A percentile compares a stretch with the other conserved stretches of the same genome.
phyloP scores from a whole-genome alignment of 106 monocot genomes.

The Dioscorea dumetorum region DNA sequence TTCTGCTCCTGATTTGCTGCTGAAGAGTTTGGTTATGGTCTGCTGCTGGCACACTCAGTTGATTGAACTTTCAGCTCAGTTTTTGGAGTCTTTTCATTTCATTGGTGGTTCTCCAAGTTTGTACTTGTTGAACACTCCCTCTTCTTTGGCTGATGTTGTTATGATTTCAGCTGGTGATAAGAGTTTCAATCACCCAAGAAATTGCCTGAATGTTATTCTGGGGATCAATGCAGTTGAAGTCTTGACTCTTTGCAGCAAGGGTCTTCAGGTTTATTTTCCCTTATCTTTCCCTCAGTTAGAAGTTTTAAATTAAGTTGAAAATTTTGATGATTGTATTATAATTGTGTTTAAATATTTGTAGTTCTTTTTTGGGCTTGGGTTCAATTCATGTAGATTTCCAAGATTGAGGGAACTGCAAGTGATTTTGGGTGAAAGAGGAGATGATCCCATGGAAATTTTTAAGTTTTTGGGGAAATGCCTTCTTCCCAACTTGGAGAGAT shows the following conservation, averaged over 20 bases:
- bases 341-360: neutral
- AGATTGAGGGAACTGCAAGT: neutral
- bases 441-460: neutral
- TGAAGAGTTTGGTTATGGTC: neutral
- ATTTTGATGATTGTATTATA: too few relatives aligned
- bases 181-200: neutral
- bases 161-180: neutral
- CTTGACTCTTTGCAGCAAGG: neutral
- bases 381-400: neutral
- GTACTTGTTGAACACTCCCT: neutral
- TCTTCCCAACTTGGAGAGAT: neutral
- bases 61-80: neutral
- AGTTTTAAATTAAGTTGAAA: neutral
- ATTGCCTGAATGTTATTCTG: neutral
- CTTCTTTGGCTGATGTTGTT: neutral
- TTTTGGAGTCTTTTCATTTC: neutral
- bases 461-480: neutral
- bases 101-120: neutral
- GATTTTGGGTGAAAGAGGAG: neutral
- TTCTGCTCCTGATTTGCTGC: neutral
- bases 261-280: neutral
- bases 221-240: neutral
- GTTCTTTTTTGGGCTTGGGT: neutral
- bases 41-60: neutral
- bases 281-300: too few relatives aligned